Evolutionary conservation across 2,329 filamentous ascomycete genomes (phyloP).

Genomic region (Aspergillus neotritici): DNA sequence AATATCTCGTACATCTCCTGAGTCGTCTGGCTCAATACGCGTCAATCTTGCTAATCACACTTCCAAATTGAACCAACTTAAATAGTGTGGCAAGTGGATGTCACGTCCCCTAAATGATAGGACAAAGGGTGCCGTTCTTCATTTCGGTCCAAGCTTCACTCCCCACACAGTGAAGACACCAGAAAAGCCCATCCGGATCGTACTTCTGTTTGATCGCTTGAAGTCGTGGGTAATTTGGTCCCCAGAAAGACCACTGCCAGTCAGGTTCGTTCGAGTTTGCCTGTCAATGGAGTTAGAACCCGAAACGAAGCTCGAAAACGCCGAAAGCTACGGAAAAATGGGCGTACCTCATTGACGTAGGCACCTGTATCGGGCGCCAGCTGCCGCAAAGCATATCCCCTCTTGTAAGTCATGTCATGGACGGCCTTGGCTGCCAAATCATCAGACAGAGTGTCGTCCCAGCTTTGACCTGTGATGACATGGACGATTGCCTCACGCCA

Average conservation of each 20-base stretch:
- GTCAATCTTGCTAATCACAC: no score
- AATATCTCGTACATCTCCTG: no score
- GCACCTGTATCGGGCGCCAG: conserved; percentile 22
- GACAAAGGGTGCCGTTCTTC: no score
- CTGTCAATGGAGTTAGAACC: no score
- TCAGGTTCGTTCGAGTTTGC: conserved; percentile 11
- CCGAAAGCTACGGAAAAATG: no score
- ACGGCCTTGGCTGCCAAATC: conserved; percentile 2
- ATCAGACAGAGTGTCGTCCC: conserved; percentile 8
- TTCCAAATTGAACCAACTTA: no score
- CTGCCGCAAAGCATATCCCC: conserved; percentile 17
- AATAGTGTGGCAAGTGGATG: no score
- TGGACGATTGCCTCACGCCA: conserved; percentile 15
- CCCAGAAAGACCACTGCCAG: conserved; percentile 17
- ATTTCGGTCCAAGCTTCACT: no score
- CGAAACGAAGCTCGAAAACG: no score
- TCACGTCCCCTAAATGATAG: no score
- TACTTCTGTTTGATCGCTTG: conserved; percentile 14
- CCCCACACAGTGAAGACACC: conserved; percentile 24
- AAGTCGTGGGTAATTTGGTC: conserved; percentile 16
- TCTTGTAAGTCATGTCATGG: conserved; percentile 12
- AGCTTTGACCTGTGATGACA: conserved; percentile 10
- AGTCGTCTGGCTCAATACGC: no score
- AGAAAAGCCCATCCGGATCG: conserved; percentile 14
- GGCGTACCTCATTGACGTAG: conserved; percentile 26